Evolutionary conservation across 2,329 filamentous ascomycete species (phyloP), one percentile per base, ranked within the genome.

Genomic region (Cercospora sesami): DNA sequence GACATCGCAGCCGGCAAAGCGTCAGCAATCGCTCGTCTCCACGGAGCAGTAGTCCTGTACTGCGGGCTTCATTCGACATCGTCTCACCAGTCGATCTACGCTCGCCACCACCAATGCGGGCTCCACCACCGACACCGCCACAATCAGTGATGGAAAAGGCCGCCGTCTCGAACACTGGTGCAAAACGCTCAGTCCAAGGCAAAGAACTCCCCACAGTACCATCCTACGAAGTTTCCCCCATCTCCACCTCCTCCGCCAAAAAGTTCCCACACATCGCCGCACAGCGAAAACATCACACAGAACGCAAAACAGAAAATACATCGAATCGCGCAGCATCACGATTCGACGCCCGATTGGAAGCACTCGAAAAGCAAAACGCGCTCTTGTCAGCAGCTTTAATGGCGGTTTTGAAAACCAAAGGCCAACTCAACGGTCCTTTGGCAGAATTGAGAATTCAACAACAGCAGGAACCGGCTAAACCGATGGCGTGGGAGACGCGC

Each of bases 371-470:
- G 42, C 77, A 80, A 63, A 81, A 81, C 64, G 73, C 73, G 16
- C 63, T 81, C 7, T 73, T 81, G 8, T 77, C 78, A 28, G 80
- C 80, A 8, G 80, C 80, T 5, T 71, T 81, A 26, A 78, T 79
- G 73, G 80, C 79, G 5, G 78, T 81, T 48, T 65, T 81, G 36
- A 75, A 76, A 58, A 80, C 78, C 2, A 78, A 77, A 33, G 78
- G 79, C 0, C 73, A 68, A 12, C 68, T 79, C 51, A 78, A 80
- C 60, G 67, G 72, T 9, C 76, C 76, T 9, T 55, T 70, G 23
- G 23, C 69, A 26, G 62, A 59, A 28, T 57, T 58, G 30, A 64
- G 45, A 8, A 31, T 71, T 14, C 64, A 61, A 12, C 69, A 69
- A 42, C 33, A 33, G 48, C 39, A 14, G 4, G 58, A 64, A 45